These are phyloP conservation scores for Vaccinium darrowii DNA, from an alignment of 148 eudicot genomes.

Conservation along the genomic window DNA sequence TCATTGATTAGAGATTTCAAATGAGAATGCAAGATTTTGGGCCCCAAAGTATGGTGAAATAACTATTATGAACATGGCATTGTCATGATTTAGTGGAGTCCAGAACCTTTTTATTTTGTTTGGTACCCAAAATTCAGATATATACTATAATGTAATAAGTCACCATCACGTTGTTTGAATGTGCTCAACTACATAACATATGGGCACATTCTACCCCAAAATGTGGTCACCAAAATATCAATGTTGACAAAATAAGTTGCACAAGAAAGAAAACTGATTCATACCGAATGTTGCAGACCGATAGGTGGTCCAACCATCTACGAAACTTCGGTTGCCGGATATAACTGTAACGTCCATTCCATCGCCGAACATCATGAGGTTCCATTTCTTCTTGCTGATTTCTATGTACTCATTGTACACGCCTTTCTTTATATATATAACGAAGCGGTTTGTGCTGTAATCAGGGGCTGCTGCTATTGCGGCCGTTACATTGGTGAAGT, in stretches of 20 bases:
- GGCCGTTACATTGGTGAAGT: conserved; percentile 53
- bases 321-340: conserved; percentile 52
- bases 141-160: too few species aligned
- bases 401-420: conserved; percentile 69
- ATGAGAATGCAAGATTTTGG: not conserved
- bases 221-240: too few species aligned
- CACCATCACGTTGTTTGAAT: too few species aligned
- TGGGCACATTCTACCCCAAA: too few species aligned
- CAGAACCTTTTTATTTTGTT: not conserved
- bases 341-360: conserved; percentile 74
- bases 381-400: conserved; percentile 63
- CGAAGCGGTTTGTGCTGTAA: conserved; percentile 36
- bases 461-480: conserved; percentile 57
- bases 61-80: not conserved
- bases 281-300: conserved; percentile 85
- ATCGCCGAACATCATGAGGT: conserved; percentile 79
- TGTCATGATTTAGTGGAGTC: not conserved
- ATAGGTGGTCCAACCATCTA: conserved; percentile 77
- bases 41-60: not conserved
- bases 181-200: too few species aligned
- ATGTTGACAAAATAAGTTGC: too few species aligned
- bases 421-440: conserved; percentile 75
- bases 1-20: not conserved
- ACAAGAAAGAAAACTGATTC: not conserved
- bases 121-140: too few species aligned